These are phyloP conservation scores for Torulaspora maleeae DNA, from an alignment of 805 yeast species.

Conservation along the genomic window DNA sequence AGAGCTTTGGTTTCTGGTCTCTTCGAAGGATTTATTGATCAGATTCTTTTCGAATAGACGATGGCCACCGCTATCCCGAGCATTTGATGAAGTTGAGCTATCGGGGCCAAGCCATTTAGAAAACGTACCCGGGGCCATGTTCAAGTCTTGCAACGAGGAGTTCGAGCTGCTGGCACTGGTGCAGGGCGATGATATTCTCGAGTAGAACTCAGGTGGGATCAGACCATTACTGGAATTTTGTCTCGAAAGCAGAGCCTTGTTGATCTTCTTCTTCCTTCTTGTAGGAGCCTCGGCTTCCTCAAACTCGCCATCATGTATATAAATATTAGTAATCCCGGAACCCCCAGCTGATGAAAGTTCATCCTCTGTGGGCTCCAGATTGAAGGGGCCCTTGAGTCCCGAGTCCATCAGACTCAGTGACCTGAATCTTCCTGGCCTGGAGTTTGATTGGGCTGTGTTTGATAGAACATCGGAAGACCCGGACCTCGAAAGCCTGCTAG, in stretches of 20 bases:
- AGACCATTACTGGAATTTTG: conserved; percentile 22
- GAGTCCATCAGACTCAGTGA: conserved; percentile 36
- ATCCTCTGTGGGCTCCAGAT: conserved; percentile 18
- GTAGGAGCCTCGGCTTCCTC: conserved; percentile 12
- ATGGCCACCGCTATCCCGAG: conserved; percentile 5
- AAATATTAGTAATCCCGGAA: conserved; percentile 28
- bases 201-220: conserved; percentile 37
- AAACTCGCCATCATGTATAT: conserved; percentile 35
- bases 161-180: conserved; percentile 32
- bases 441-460: conserved; percentile 3
- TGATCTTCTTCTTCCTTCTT: conserved; percentile 9
- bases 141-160: conserved; percentile 25
- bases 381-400: conserved; percentile 11
- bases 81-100: conserved; percentile 4
- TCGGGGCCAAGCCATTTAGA: conserved; percentile 20
- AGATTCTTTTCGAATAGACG: conserved; percentile 26
- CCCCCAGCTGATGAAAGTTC: conserved; percentile 11
- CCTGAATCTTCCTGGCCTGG: conserved; percentile 29
- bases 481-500: conserved; percentile 30
- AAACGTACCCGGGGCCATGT: conserved; percentile 23
- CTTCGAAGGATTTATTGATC: conserved; percentile 32
- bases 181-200: conserved; percentile 33
- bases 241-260: conserved; percentile 12
- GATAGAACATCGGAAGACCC: conserved; percentile 20
- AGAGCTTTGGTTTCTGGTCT: conserved; percentile 19